These are phyloP conservation scores for Colletotrichum sp. DNA, from an alignment of 2,329 filamentous ascomycete species.

Conservation along the genomic window DNA sequence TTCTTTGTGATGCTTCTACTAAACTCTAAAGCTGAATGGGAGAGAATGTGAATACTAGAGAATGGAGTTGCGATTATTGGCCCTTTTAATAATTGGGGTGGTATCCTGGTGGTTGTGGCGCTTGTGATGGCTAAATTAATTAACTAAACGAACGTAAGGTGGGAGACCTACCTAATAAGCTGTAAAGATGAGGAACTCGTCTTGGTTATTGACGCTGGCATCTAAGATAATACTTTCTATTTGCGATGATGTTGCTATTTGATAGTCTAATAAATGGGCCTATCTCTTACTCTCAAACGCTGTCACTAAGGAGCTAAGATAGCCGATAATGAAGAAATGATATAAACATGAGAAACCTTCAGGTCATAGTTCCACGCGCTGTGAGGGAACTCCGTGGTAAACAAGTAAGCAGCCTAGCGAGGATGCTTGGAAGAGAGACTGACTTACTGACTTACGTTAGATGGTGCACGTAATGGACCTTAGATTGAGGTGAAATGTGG, in stretches of 20 bases:
- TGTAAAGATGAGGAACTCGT: background rate
- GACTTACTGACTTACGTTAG: background rate
- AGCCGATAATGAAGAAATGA: background rate
- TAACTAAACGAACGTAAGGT: background rate
- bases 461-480: background rate
- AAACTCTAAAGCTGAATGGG: background rate
- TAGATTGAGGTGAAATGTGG: too few relatives aligned
- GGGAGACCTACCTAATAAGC: background rate
- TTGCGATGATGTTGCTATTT: background rate
- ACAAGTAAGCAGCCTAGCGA: background rate
- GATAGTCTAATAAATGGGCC: too few relatives aligned
- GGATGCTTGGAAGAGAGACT: background rate
- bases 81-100: background rate
- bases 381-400: background rate
- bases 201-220: background rate
- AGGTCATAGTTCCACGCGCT: background rate
- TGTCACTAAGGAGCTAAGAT: background rate
- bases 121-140: background rate
- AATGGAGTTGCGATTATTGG: background rate
- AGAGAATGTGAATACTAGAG: background rate
- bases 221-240: background rate
- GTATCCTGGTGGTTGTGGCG: background rate
- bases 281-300: background rate
- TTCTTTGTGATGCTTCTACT: background rate
- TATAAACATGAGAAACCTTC: background rate